phyloP scores from a whole-genome alignment of 306 rosid species.

The Crotalaria pallida region DNA sequence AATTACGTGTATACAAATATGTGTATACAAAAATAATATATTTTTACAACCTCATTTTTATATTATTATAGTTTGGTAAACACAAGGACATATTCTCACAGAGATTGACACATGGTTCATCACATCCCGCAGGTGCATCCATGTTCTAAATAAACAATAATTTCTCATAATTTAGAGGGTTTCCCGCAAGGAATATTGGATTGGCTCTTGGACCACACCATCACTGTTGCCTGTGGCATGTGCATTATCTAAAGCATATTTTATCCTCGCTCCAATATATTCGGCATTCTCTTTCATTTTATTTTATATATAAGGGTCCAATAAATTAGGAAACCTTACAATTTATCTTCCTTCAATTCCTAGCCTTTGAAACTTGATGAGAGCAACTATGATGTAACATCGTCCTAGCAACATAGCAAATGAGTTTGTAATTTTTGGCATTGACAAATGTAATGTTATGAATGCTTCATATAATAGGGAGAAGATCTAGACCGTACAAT shows the following conservation, averaged over 20 bases:
- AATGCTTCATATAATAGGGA: not conserved
- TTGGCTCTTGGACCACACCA: conserved; percentile 12
- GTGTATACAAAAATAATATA: too few species aligned
- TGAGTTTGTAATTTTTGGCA: not conserved
- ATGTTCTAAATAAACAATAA: not conserved
- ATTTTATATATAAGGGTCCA: conserved; percentile 20
- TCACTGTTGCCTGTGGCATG: not conserved
- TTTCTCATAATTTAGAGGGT: conserved; percentile 13
- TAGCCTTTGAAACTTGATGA: not conserved
- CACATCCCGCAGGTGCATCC: not conserved
- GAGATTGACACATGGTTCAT: conserved; percentile 31
- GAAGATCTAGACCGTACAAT: not conserved
- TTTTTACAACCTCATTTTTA: not conserved
- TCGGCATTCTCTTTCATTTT: too few species aligned
- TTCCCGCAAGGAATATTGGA: conserved; percentile 22
- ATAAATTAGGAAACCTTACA: conserved; percentile 8
- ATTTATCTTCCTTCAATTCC: not conserved
- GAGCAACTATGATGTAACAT: not conserved
- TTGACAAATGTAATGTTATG: not conserved
- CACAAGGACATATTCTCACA: conserved; percentile 8
- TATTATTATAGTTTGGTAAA: conserved; percentile 23
- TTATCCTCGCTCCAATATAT: conserved; percentile 1
- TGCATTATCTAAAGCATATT: not conserved
- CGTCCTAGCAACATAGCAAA: not conserved
- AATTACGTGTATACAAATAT: too few species aligned